Base-by-base conservation (phyloP, 345 rosid species). In the Salix suchowensis region DNA sequence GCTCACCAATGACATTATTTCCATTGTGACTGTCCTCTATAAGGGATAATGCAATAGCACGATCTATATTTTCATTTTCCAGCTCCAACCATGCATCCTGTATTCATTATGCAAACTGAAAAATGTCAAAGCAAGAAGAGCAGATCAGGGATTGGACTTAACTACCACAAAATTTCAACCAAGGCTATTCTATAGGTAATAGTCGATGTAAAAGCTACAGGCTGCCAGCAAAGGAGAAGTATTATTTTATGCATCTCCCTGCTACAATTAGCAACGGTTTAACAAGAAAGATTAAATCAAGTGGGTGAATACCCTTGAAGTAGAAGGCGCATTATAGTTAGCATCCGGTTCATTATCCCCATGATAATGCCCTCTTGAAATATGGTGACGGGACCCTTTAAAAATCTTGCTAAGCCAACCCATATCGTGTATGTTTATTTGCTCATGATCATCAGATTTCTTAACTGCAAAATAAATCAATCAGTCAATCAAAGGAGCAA, bases 341-440 rank as follows among this genome's bases (percentile, higher is more conserved):
- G 88, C 78, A 80, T 85, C 83, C 65, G 80, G 91, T 48, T 71
- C 86, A 77, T 86, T 88, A 75, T 64, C 74, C 73, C 87, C 87
- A 79, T 32, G 85, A 79, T 80, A 82, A 82, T 78, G 90, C 71
- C 91, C 85, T 64, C 88, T 82, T 0, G 89, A 78, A 66, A 82
- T 65, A 68, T 88, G 84, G 76, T 90, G 91, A 84, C 76, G 78
- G 77, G 91, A 86, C 77, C 94, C 98, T 88, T 90, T 93, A 78
- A 95, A 90, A 76, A 90, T 77, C 79, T 93, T 95, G 82, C 85
- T 89, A 60, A 95, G 87, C 98, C 98, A 94, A 81, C 92, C 91
- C 97, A 94, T 91, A 52, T 82, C 55, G 76, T 80, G 62, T 77
- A 76, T 68, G 34, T 82, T 84, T 84, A 93, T 84, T 79, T 79